A percentile compares a stretch with the other conserved stretches of the same genome.
phyloP scores from a whole-genome alignment of 106 monocot genomes.

The Phalaenopsis equestris region DNA sequence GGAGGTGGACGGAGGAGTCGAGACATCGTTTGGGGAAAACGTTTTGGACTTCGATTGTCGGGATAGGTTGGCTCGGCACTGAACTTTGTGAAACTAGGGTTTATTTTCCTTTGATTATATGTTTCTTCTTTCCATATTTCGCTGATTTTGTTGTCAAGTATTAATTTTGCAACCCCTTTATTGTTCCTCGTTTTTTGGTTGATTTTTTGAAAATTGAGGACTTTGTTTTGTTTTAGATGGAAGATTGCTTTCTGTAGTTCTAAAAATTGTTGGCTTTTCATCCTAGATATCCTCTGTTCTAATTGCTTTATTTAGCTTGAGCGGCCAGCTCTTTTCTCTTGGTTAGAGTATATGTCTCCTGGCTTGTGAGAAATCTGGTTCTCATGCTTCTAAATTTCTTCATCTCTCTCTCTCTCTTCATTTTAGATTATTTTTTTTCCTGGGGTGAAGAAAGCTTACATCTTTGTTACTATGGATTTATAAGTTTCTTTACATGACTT shows the following conservation, averaged over 20 bases:
- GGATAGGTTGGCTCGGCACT: constrained; percentile 22
- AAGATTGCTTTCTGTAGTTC: not conserved
- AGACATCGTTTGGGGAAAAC: constrained; percentile 49
- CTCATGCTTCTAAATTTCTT: not conserved
- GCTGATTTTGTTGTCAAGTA: not conserved
- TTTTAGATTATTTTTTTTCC: not conserved
- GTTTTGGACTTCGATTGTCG: constrained; percentile 22
- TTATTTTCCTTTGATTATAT: not conserved
- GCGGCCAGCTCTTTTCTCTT: not conserved
- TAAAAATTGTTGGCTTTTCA: not conserved
- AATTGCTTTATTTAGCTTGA: not conserved
- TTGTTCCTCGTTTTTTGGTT: not conserved
- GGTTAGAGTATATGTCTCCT: not conserved
- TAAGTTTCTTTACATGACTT: not conserved
- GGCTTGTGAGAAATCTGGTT: not conserved
- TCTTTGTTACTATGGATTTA: not conserved
- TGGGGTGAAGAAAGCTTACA: not conserved
- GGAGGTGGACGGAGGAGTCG: constrained; percentile 8
- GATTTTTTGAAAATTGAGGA: not conserved
- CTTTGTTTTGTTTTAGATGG: not conserved
- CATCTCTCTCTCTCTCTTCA: not conserved
- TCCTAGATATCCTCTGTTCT: not conserved
- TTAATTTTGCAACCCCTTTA: not conserved
- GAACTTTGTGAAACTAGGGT: not conserved
- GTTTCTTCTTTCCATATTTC: too few relatives aligned